These are phyloP conservation scores for Cyclotella atomus DNA, from an alignment of 108 stramenopile genomes.

Conservation along the genomic window DNA sequence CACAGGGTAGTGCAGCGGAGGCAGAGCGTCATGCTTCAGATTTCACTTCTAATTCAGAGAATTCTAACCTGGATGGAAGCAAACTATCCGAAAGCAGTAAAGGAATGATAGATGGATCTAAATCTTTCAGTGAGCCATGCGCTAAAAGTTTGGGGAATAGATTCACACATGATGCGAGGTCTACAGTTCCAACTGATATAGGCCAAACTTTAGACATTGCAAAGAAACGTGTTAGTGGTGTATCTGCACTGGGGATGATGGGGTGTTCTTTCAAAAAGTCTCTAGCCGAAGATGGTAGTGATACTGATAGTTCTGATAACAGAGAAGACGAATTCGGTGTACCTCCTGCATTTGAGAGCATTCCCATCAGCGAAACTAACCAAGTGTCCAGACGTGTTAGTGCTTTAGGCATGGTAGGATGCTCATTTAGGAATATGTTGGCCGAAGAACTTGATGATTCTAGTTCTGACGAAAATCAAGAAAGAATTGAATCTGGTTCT, in stretches of 20 bases:
- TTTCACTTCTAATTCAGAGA: no score
- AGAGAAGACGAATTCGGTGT: not conserved
- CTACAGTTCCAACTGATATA: not conserved
- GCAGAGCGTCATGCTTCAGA: no score
- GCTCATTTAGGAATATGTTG: not conserved
- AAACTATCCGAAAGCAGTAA: no score
- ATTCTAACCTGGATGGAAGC: no score
- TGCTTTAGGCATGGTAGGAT: not conserved
- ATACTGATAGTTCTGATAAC: not conserved
- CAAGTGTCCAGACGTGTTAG: no score
- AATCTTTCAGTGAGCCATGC: not conserved
- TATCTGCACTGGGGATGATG: not conserved
- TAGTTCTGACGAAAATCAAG: not conserved
- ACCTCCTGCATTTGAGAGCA: not conserved
- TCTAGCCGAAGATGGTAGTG: not conserved
- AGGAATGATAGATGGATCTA: no score
- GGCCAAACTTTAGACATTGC: no score
- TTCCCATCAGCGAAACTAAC: no score
- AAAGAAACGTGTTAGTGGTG: not conserved
- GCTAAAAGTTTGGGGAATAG: not conserved
- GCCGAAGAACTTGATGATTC: not conserved
- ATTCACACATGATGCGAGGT: not conserved
- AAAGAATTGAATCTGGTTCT: not conserved
- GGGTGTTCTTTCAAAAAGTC: not conserved
- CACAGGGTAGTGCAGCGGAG: no score